Evolutionary conservation across 306 rosid species (phyloP), one percentile per base, ranked within the genome.

Genomic region (Ammopiptanthus mongolicus): DNA sequence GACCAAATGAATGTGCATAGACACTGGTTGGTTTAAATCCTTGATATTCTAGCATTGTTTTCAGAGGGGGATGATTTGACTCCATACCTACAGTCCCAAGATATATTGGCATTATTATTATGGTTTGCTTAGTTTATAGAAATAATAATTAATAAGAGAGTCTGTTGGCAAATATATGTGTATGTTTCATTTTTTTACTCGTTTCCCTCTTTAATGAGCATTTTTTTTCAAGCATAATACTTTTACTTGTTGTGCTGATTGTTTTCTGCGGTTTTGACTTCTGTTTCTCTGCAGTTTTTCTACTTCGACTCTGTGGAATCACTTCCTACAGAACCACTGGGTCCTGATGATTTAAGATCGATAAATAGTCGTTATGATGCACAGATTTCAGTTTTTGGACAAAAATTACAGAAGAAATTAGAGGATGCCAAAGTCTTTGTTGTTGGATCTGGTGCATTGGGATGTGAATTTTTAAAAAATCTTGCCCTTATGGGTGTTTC

Each of bases 361-460:
- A 66, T 87, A 66, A 87, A 90, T 81, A 81, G 97, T 75, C 97
- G 97, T 25, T 95, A 95, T 70, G 99, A 95, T 76, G 97, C 99
- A 46, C 99, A 95, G 77, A 95, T 95, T 85, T 95, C 99, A 33
- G 99, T 95, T 71, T 92, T 95, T 82, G 99, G 99, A 51, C 89
- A 84, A 21, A 90, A 85, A 79, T 84, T 95, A 21, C 99, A 95
- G 90, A 87, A 89, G 88, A 95, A 91, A 74, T 80, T 95, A 71
- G 99, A 95, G 79, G 97, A 85, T 68, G 91, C 97, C 52, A 39
- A 71, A 73, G 87, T 87, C 68, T 95, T 95, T 67, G 85, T 95
- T 78, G 99, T 95, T 67, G 99, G 99, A 77, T 81, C 99, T 82
- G 99, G 99, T 76, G 99, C 99, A 8, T 77, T 95, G 44, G 99